These are phyloP conservation scores for Candida labiduridarum DNA, from an alignment of 1,139 yeast genomes.

Conservation along the genomic window DNA sequence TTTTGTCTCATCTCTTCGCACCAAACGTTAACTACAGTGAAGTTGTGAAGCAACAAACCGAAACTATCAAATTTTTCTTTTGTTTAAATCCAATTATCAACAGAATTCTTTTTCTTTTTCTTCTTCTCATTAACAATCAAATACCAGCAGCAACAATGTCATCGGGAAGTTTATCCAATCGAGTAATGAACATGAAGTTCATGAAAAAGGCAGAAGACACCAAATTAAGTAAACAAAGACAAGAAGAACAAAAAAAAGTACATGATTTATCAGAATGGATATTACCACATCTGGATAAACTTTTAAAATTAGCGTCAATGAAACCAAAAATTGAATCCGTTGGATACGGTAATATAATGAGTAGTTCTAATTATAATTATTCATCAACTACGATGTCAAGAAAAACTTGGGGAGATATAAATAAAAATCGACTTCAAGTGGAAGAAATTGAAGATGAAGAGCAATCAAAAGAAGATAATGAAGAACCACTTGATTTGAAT, in stretches of 20 bases:
- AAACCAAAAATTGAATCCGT: constrained; percentile 15
- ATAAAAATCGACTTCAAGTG: constrained; percentile 1
- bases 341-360: constrained; percentile 51
- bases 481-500: constrained; percentile 20
- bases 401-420: constrained; percentile 26
- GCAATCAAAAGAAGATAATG: not conserved
- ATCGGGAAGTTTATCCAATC: constrained; percentile 51
- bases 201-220: constrained; percentile 38
- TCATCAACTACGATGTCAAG: constrained; percentile 18
- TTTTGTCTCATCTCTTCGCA: constrained; percentile 6
- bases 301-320: constrained; percentile 18
- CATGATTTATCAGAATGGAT: constrained; percentile 68
- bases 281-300: constrained; percentile 35
- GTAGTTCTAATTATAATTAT: constrained; percentile 15
- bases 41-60: not conserved
- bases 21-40: not conserved
- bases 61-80: not conserved
- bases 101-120: not conserved
- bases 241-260: constrained; percentile 39
- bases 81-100: not conserved
- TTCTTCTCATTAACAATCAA: not conserved
- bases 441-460: constrained; percentile 10
- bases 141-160: not conserved
- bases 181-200: constrained; percentile 75
- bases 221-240: constrained; percentile 25